phyloP scores from a whole-genome alignment of 148 eudicot species.

The Cornus kousa region DNA sequence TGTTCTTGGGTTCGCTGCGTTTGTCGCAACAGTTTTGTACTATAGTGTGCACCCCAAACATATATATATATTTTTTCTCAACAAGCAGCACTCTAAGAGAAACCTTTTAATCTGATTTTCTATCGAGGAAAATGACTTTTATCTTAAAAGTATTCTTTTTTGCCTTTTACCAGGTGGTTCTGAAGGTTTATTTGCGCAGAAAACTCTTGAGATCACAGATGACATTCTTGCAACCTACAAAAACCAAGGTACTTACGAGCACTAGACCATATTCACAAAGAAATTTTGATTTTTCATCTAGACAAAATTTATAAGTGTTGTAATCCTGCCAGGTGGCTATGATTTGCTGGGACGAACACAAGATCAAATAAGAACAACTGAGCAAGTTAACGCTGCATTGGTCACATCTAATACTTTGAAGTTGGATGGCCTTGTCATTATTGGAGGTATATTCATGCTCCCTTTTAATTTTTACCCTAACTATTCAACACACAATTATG shows the following conservation, averaged over 20 bases:
- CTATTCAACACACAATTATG: too few relatives aligned
- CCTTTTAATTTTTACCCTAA: neutral
- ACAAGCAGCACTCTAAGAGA: too few relatives aligned
- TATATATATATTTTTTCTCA: too few relatives aligned
- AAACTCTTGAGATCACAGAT: slow-evolving; percentile 66
- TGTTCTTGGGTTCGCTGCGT: too few relatives aligned
- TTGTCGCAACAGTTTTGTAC: too few relatives aligned
- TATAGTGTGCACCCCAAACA: too few relatives aligned
- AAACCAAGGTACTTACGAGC: slow-evolving; percentile 56
- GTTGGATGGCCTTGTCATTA: slow-evolving; percentile 74
- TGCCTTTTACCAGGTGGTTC: slow-evolving; percentile 62
- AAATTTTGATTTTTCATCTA: neutral
- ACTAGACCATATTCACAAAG: neutral
- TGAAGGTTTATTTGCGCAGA: slow-evolving; percentile 78
- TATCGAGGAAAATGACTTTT: neutral
- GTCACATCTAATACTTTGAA: slow-evolving; percentile 64
- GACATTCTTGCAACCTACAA: slow-evolving; percentile 67
- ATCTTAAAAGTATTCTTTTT: neutral
- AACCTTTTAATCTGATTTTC: neutral
- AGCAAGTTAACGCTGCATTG: slow-evolving; percentile 81
- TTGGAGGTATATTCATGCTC: slow-evolving; percentile 52
- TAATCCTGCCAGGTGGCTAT: slow-evolving; percentile 59
- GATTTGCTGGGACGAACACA: slow-evolving; percentile 81
- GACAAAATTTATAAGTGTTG: neutral
- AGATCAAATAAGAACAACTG: slow-evolving; percentile 81